Percentiles rank a stretch among this genome's conserved stretches.
These are phyloP conservation scores for Paracamarosporium sp. DNA, from an alignment of 2,329 filamentous ascomycete species.

Conservation along the genomic window DNA sequence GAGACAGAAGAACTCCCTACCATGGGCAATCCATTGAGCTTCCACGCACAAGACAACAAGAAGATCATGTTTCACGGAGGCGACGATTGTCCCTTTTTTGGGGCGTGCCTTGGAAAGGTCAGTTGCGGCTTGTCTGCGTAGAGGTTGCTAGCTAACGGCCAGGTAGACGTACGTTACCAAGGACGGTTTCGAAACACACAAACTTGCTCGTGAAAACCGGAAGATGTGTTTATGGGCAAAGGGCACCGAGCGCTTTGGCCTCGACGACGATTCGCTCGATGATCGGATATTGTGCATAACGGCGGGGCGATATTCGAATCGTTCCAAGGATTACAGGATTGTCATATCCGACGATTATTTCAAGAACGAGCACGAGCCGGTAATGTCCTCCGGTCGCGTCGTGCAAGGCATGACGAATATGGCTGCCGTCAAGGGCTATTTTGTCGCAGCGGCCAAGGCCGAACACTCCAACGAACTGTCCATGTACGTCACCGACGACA, in stretches of 20 bases:
- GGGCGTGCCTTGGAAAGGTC: slow-evolving; percentile 57
- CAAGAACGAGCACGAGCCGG: slow-evolving; percentile 70
- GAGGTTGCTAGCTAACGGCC: slow-evolving; percentile 13
- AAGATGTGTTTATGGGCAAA: slow-evolving; percentile 89
- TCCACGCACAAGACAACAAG: slow-evolving; percentile 83
- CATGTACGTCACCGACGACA: slow-evolving; percentile 86
- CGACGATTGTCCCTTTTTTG: slow-evolving; percentile 42
- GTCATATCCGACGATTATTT: slow-evolving; percentile 87
- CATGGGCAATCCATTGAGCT: slow-evolving; percentile 70
- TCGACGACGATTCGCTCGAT: slow-evolving; percentile 68
- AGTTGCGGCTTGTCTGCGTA: slow-evolving; percentile 31
- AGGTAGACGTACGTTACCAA: slow-evolving; percentile 72
- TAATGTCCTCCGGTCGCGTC: slow-evolving; percentile 74
- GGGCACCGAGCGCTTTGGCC: slow-evolving; percentile 74
- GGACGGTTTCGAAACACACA: slow-evolving; percentile 79
- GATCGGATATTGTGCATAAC: slow-evolving; percentile 82
- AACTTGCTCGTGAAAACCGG: slow-evolving; percentile 71
- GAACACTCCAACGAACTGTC: slow-evolving; percentile 87
- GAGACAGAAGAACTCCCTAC: slow-evolving; percentile 60
- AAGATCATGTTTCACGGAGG: slow-evolving; percentile 79
- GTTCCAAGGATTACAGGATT: slow-evolving; percentile 77
- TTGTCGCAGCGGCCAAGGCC: slow-evolving; percentile 83
- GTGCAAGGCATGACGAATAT: slow-evolving; percentile 83
- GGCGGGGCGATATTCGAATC: slow-evolving; percentile 72
- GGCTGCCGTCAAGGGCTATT: slow-evolving; percentile 82